A percentile compares a stretch with the other conserved stretches of the same genome.
Conservation (phyloP, 371 early-diverging fungal species). For the Mortierella sp. region DNA sequence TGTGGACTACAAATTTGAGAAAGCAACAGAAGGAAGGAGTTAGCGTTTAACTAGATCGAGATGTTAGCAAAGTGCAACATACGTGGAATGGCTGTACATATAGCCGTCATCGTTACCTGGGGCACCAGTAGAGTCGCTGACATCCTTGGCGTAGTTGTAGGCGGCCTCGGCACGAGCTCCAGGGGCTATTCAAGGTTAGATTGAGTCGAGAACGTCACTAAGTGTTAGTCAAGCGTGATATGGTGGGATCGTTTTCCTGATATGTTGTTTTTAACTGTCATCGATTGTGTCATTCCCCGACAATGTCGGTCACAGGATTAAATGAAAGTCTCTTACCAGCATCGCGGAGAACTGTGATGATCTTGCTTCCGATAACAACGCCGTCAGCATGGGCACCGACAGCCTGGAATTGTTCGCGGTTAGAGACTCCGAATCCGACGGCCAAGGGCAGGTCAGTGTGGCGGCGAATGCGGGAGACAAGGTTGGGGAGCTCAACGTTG, state of each 20-base stretch:
- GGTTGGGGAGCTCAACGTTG: slow-evolving; percentile 76
- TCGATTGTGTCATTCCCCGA: not conserved
- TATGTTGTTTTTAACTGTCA: not conserved
- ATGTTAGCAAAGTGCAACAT: not conserved
- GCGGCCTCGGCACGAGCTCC: slow-evolving; percentile 65
- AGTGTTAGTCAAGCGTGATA: not conserved
- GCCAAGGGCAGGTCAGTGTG: slow-evolving; percentile 88
- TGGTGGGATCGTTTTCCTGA: not conserved
- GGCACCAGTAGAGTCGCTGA: slow-evolving; percentile 69
- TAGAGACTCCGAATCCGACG: slow-evolving; percentile 97
- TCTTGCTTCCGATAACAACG: slow-evolving; percentile 94
- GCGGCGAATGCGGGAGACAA: slow-evolving; percentile 85
- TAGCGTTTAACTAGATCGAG: not conserved
- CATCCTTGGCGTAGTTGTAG: slow-evolving; percentile 73
- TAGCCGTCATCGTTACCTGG: slow-evolving; percentile 37
- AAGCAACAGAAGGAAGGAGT: too few relatives aligned
- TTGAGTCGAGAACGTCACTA: not conserved
- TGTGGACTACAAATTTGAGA: slow-evolving; percentile 14
- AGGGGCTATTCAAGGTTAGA: slow-evolving; percentile 35
- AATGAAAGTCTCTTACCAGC: slow-evolving; percentile 59
- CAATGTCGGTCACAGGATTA: not conserved
- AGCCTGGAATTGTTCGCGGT: slow-evolving; percentile 86
- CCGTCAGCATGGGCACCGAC: slow-evolving; percentile 94
- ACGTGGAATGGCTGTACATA: not conserved
- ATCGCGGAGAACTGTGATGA: slow-evolving; percentile 84